Conservation (phyloP, 371 early-diverging fungal species). For the Apophysomyces ossiformis region DNA sequence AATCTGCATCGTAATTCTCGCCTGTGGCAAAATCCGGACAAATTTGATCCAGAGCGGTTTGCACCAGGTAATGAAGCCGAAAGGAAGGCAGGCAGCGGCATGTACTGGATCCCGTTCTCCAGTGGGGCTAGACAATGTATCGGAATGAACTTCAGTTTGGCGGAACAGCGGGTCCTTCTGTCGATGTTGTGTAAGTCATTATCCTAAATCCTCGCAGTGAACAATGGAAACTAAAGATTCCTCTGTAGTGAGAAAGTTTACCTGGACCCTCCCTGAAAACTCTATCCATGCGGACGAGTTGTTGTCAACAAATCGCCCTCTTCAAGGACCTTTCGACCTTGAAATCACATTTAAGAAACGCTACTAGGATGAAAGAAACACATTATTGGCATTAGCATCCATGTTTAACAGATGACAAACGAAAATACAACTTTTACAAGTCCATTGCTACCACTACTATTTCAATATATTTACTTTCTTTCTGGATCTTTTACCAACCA, state of each 20-base stretch:
- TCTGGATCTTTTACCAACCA: too few species aligned
- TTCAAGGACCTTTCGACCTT: not conserved
- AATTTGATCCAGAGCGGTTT: conserved; percentile 50
- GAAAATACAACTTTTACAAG: too few species aligned
- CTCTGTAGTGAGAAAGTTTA: conserved; percentile 22
- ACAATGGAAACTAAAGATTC: not conserved
- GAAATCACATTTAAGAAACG: not conserved
- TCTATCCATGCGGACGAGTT: conserved; percentile 16
- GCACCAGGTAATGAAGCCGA: conserved; percentile 14
- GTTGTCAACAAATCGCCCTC: not conserved
- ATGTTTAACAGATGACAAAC: too few species aligned
- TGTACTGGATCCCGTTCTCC: conserved; percentile 56
- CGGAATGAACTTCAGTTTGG: conserved; percentile 28
- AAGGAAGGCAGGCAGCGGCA: conserved; percentile 12
- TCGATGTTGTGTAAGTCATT: conserved; percentile 21
- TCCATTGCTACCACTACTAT: too few species aligned
- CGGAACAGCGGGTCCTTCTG: conserved; percentile 24
- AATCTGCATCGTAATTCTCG: conserved; percentile 30
- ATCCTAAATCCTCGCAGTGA: too few species aligned
- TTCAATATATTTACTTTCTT: too few species aligned
- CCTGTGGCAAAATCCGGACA: conserved; percentile 32
- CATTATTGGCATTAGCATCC: too few species aligned
- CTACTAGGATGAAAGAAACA: not conserved
- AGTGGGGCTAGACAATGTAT: conserved; percentile 49
- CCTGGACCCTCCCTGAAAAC: conserved; percentile 17